Percentiles rank a stretch among this genome's conserved stretches.
Evolutionary conservation across 768 basidiomycete species (phyloP).

Genomic region (Auricularia heimuer): DNA sequence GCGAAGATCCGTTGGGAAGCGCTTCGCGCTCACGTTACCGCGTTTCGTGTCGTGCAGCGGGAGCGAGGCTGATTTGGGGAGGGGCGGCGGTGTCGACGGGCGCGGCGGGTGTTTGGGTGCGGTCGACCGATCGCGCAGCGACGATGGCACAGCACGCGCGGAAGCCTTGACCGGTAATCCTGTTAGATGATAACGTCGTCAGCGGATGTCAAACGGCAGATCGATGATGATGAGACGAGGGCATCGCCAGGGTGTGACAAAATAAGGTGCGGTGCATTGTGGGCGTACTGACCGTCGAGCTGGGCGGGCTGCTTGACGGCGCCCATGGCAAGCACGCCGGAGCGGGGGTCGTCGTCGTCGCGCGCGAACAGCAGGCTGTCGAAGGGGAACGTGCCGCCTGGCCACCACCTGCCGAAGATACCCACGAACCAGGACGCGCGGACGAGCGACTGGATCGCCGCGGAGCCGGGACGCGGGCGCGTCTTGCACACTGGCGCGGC

Average conservation of each 20-base stretch:
- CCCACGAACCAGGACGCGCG: conserved; percentile 84
- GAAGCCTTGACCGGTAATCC: background rate
- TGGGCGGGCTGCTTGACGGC: conserved; percentile 60
- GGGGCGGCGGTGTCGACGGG: conserved; percentile 70
- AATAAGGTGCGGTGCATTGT: background rate
- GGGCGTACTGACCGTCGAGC: conserved; percentile 43
- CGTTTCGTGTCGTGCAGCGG: conserved; percentile 58
- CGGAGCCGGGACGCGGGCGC: background rate
- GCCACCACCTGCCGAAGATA: conserved; percentile 87
- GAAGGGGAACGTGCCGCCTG: conserved; percentile 57
- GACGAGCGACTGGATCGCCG: conserved; percentile 11
- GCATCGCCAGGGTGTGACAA: no score
- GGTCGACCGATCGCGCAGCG: background rate
- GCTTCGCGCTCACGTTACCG: background rate
- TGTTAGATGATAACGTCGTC: background rate
- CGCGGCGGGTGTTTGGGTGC: conserved; percentile 23
- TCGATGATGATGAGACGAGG: no score
- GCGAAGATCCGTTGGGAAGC: conserved; percentile 8
- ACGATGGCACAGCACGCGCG: background rate
- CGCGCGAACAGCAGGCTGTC: conserved; percentile 53
- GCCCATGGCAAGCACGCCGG: conserved; percentile 70
- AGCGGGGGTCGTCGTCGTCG: conserved; percentile 66
- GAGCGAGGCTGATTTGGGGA: conserved; percentile 72
- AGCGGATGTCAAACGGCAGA: no score
- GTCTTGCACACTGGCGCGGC: background rate